These are phyloP conservation scores for Bipolaris sorokiniana DNA, from an alignment of 2,329 filamentous ascomycete genomes.

Conservation along the genomic window DNA sequence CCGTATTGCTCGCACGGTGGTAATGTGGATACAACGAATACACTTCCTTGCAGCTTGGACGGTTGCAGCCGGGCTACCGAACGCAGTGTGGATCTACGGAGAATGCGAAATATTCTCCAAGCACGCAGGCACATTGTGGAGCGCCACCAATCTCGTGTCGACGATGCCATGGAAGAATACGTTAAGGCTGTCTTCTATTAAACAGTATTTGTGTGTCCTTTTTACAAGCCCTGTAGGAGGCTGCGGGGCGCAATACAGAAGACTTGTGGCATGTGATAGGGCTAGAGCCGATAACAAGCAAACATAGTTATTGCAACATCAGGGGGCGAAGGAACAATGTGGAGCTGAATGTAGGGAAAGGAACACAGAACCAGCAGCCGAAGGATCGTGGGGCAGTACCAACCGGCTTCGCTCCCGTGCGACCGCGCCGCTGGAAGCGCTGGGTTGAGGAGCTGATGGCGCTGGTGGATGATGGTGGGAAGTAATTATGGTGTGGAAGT, in stretches of 20 bases:
- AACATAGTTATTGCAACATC: neutral
- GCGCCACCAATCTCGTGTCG: neutral
- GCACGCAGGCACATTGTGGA: neutral
- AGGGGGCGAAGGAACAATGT: neutral
- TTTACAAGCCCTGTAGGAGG: neutral
- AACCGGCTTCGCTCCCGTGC: constrained; percentile 2
- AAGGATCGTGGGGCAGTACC: neutral
- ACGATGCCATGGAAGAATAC: neutral
- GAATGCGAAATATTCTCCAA: neutral
- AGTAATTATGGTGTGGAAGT: neutral
- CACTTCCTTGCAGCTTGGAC: neutral
- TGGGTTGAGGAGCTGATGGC: neutral
- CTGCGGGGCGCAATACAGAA: neutral
- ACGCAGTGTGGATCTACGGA: constrained; percentile 4
- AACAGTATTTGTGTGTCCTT: neutral
- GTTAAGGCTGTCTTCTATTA: neutral
- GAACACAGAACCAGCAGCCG: neutral
- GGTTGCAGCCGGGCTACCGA: neutral
- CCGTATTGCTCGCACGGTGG: constrained; percentile 1
- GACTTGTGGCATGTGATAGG: neutral
- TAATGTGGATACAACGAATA: constrained; percentile 1
- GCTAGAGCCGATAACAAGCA: neutral
- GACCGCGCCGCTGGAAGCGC: neutral
- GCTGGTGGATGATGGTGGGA: neutral
- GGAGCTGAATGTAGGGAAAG: neutral